Percentiles rank a stretch among this genome's conserved stretches.
phyloP scores from a whole-genome alignment of 805 yeast genomes.

The Isabelozyma gotoi region DNA sequence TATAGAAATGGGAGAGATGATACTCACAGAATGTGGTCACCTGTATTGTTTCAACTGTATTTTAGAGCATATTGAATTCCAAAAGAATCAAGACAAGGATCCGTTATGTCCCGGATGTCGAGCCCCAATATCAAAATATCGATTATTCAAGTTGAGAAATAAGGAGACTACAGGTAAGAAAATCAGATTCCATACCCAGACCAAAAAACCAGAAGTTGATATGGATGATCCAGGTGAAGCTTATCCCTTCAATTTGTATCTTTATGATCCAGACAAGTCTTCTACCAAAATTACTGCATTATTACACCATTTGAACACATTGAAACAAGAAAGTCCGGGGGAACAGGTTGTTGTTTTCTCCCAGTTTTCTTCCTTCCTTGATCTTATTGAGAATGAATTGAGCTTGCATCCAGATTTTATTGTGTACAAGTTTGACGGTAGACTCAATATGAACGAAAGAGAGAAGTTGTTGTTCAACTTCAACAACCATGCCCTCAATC shows the following conservation, averaged over 20 bases:
- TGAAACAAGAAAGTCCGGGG: constrained; percentile 52
- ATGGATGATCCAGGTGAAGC: constrained; percentile 16
- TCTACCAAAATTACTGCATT: constrained; percentile 77
- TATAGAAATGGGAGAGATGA: constrained; percentile 50
- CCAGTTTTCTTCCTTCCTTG: constrained; percentile 82
- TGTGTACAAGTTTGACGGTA: constrained; percentile 79
- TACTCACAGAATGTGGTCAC: constrained; percentile 80
- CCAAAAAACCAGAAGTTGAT: constrained; percentile 9
- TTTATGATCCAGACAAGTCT: constrained; percentile 50
- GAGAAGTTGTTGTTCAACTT: constrained; percentile 61
- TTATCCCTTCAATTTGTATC: constrained; percentile 33
- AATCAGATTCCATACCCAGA: constrained; percentile 27
- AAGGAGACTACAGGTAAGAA: constrained; percentile 21
- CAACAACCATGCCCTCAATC: constrained; percentile 14
- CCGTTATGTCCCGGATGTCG: constrained; percentile 81
- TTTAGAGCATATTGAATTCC: constrained; percentile 71
- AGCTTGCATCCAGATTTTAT: constrained; percentile 44
- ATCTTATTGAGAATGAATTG: constrained; percentile 66
- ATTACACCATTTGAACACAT: constrained; percentile 52
- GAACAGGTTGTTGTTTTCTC: constrained; percentile 87
- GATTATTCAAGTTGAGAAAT: constrained; percentile 45
- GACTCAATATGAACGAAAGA: constrained; percentile 66
- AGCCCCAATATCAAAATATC: constrained; percentile 45
- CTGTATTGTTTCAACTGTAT: constrained; percentile 73
- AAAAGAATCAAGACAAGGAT: constrained; percentile 34